phyloP scores from a whole-genome alignment of 169 alveolate species.

The Eimeria tenella region DNA sequence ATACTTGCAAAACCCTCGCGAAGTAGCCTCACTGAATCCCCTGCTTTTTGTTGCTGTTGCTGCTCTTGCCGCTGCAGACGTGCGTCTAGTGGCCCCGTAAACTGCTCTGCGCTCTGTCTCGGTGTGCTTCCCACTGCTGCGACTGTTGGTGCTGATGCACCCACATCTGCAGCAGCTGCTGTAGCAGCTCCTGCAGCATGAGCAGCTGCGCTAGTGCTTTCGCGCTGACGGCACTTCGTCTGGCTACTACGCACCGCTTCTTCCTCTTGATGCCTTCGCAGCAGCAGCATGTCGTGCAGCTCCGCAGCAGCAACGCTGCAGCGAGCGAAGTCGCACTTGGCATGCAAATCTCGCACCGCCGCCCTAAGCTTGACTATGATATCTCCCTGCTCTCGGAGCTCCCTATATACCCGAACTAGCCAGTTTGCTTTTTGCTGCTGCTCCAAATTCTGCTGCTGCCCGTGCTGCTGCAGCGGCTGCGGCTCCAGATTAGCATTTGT shows the following conservation, averaged over 20 bases:
- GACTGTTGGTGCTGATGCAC: conserved; percentile 32
- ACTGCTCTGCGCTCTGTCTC: neutral
- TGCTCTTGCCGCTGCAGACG: conserved; percentile 52
- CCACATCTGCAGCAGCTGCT: conserved; percentile 14
- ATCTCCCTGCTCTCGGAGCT: conserved; percentile 59
- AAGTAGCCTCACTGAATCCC: conserved; percentile 21
- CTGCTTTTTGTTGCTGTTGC: conserved; percentile 48
- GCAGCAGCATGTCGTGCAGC: conserved; percentile 71
- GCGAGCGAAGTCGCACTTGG: conserved; percentile 13
- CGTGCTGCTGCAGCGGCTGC: conserved; percentile 15
- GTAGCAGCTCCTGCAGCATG: conserved; percentile 20
- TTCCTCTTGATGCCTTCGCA: conserved; percentile 6
- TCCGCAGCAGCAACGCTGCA: conserved; percentile 68
- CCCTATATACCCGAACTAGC: conserved; percentile 53
- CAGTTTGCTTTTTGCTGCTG: conserved; percentile 14
- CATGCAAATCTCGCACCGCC: conserved; percentile 41
- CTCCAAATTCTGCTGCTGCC: neutral
- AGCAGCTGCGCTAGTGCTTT: neutral
- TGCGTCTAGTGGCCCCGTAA: neutral
- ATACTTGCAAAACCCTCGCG: conserved; percentile 61
- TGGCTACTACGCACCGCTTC: conserved; percentile 1
- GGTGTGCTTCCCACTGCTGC: neutral
- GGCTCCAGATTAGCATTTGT: neutral
- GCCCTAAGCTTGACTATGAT: conserved; percentile 11
- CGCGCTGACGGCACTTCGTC: neutral